Evolutionary conservation across 2,329 filamentous ascomycete species (phyloP).

Genomic region (Ambrosiella xylebori): DNA sequence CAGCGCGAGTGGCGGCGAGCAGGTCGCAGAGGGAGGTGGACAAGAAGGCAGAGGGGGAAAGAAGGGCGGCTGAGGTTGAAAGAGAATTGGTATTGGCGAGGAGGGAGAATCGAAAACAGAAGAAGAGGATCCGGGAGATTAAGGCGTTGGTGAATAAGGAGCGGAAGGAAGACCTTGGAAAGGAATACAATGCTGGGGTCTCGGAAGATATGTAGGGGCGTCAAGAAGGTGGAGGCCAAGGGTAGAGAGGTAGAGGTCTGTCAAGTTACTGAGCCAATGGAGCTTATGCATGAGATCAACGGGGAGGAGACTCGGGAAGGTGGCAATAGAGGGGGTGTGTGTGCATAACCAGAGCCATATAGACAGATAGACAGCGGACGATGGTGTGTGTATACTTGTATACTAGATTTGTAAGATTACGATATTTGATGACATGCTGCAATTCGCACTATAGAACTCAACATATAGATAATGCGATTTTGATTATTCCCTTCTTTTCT

Average conservation of each 20-base stretch:
- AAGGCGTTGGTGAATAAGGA: neutral
- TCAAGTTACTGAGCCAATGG: too few relatives aligned
- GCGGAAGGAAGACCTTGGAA: neutral
- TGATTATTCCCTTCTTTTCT: neutral
- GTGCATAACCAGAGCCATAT: neutral
- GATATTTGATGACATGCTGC: neutral
- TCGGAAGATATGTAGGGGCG: neutral
- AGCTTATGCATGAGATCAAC: too few relatives aligned
- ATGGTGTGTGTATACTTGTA: neutral
- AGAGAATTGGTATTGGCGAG: neutral
- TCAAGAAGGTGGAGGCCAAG: neutral
- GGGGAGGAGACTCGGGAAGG: neutral
- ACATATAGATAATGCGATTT: neutral
- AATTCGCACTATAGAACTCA: neutral
- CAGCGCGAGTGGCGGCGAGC: slow-evolving; percentile 7
- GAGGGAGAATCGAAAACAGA: neutral
- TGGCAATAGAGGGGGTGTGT: neutral
- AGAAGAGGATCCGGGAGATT: neutral
- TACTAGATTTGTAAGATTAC: neutral
- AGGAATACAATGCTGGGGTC: neutral
- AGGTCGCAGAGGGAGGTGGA: neutral
- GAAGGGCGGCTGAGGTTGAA: neutral
- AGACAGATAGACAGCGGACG: neutral
- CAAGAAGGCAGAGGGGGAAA: neutral
- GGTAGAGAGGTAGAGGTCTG: neutral